phyloP scores from a whole-genome alignment of 2,329 filamentous ascomycete genomes.

The Trematosphaeria pertusa region DNA sequence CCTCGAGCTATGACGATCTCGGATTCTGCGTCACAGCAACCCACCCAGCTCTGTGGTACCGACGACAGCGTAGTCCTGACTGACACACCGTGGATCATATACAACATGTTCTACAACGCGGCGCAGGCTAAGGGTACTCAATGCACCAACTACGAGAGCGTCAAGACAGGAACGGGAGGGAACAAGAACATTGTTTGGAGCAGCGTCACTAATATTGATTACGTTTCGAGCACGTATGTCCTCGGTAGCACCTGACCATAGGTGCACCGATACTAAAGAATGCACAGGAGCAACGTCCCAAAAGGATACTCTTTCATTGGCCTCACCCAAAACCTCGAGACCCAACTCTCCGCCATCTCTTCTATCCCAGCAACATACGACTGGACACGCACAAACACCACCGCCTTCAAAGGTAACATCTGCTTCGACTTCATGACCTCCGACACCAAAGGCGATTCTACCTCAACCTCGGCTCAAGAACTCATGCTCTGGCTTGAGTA shows the following conservation, averaged over 20 bases:
- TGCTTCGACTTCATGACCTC: conserved; percentile 56
- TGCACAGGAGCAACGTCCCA: conserved; percentile 45
- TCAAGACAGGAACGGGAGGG: conserved; percentile 36
- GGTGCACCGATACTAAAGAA: conserved; percentile 1
- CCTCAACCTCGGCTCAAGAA: conserved; percentile 49
- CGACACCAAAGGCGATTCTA: conserved; percentile 52
- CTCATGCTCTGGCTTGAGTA: conserved; percentile 57
- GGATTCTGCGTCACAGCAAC: conserved; percentile 19
- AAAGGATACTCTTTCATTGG: conserved; percentile 57
- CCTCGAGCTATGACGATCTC: conserved; percentile 22
- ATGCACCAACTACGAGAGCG: conserved; percentile 50
- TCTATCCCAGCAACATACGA: conserved; percentile 51
- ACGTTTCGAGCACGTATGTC: conserved; percentile 29
- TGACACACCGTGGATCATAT: conserved; percentile 54
- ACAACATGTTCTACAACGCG: conserved; percentile 56
- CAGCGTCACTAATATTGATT: conserved; percentile 49
- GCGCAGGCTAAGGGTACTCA: conserved; percentile 48
- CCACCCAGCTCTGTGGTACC: conserved; percentile 22
- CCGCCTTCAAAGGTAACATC: conserved; percentile 54
- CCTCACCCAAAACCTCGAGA: conserved; percentile 53
- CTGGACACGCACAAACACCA: conserved; percentile 51
- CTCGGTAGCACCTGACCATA: background rate
- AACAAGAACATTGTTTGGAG: conserved; percentile 49
- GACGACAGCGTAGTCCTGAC: conserved; percentile 39
- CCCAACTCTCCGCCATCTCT: conserved; percentile 45